Conservation (phyloP, 2,329 filamentous ascomycete species). For the Bipolaris bicolor region DNA sequence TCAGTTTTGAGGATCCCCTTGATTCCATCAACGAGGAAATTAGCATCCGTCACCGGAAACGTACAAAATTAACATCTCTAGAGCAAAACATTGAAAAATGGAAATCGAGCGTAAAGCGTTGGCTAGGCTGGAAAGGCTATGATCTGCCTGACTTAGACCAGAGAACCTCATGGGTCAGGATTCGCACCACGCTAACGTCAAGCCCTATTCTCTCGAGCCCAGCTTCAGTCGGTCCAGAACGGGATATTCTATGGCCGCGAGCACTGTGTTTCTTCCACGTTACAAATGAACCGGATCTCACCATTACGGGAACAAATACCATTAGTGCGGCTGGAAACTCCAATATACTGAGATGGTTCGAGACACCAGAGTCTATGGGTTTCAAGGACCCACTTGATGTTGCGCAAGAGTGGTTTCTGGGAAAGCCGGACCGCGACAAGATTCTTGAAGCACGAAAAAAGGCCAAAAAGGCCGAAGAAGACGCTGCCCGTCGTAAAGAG, state of each 20-base stretch:
- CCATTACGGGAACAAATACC: neutral
- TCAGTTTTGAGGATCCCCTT: conserved; percentile 40
- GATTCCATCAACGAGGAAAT: conserved; percentile 28
- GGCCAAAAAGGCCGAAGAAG: conserved; percentile 56
- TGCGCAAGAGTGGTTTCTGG: conserved; percentile 47
- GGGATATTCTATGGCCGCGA: conserved; percentile 47
- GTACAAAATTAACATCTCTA: conserved; percentile 28
- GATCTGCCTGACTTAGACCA: conserved; percentile 32
- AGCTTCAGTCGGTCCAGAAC: conserved; percentile 16
- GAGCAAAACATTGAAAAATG: conserved; percentile 44
- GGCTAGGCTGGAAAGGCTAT: conserved; percentile 47
- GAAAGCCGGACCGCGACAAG: conserved; percentile 45
- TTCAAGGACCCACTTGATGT: conserved; percentile 46
- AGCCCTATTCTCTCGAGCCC: conserved; percentile 22
- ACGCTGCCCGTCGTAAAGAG: conserved; percentile 47
- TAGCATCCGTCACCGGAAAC: conserved; percentile 33
- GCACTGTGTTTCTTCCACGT: conserved; percentile 42
- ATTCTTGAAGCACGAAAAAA: conserved; percentile 47
- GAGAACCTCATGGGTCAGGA: conserved; percentile 40
- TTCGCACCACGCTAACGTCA: conserved; percentile 29
- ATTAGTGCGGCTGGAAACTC: conserved; percentile 5
- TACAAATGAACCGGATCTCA: neutral
- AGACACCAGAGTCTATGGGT: conserved; percentile 33
- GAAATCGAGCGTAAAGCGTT: conserved; percentile 42
- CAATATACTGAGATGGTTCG: conserved; percentile 38